Conservation (phyloP, 176 grass and related monocot genomes). For the Aegilops longissima region DNA sequence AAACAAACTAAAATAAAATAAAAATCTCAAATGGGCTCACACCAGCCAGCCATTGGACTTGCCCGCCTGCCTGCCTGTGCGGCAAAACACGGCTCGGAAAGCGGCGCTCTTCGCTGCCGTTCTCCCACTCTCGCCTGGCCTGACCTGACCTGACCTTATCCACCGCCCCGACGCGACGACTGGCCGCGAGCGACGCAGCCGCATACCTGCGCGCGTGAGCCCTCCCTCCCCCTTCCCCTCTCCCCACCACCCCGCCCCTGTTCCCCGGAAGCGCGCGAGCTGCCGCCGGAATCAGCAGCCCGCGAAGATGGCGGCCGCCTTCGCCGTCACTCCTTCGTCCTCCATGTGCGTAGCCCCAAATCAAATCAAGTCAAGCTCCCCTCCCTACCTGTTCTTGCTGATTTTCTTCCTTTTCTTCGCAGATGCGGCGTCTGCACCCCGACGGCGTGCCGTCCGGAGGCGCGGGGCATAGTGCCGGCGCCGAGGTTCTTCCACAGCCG, state of each 20-base stretch:
- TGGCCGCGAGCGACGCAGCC: slow-evolving; percentile 3
- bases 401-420: neutral
- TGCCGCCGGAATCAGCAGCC: neutral
- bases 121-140: neutral
- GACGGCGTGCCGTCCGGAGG: neutral
- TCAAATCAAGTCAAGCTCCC: neutral
- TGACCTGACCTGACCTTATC: neutral
- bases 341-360: neutral
- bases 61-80: neutral
- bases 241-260: neutral
- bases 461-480: neutral
- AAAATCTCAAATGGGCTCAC: too few species aligned
- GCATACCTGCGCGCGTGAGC: neutral
- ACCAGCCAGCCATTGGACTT: too few species aligned
- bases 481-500: slow-evolving; percentile 11
- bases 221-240: neutral
- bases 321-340: neutral
- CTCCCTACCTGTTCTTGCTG: neutral
- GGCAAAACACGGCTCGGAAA: neutral
- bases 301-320: neutral
- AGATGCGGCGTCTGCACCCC: slow-evolving; percentile 33
- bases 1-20: too few species aligned
- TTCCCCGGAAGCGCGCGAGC: neutral
- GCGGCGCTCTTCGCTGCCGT: neutral
- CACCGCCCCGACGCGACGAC: slow-evolving; percentile 9